phyloP scores from a whole-genome alignment of 31 red algal genomes.

The Odonthalia washingtoniensis region DNA sequence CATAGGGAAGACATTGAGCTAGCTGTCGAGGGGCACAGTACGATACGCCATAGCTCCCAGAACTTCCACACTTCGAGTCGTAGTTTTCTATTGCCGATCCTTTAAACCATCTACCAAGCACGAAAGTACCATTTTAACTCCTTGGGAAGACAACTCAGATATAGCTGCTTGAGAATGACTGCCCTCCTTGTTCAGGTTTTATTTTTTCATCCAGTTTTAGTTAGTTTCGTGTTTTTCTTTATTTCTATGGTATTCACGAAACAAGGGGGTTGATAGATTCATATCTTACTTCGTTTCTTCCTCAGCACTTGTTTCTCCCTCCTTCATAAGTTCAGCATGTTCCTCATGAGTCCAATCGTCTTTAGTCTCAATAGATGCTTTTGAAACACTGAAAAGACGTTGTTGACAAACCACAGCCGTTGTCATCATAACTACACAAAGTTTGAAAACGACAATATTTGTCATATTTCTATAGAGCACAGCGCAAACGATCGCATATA shows the following conservation, averaged over 20 bases:
- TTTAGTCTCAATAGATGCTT: slow-evolving; percentile 66
- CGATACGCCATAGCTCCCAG: slow-evolving; percentile 87
- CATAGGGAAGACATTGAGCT: slow-evolving; percentile 79
- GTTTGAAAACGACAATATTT: slow-evolving; percentile 55
- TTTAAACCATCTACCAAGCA: slow-evolving; percentile 77
- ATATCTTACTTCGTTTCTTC: slow-evolving; percentile 55
- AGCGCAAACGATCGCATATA: slow-evolving; percentile 89
- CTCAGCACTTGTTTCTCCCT: slow-evolving; percentile 48
- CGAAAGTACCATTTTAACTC: slow-evolving; percentile 86
- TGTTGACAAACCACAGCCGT: slow-evolving; percentile 67
- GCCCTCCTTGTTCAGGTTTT: too few species aligned
- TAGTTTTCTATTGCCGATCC: slow-evolving; percentile 89
- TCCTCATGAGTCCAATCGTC: slow-evolving; percentile 75
- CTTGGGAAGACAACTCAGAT: slow-evolving; percentile 84
- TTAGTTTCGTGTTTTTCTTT: too few species aligned
- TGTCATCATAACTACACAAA: slow-evolving; percentile 61
- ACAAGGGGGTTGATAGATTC: too few species aligned
- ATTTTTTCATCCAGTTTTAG: too few species aligned
- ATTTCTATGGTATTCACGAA: too few species aligned
- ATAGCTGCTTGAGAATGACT: slow-evolving; percentile 94
- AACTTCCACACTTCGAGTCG: slow-evolving; percentile 84
- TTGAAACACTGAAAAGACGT: slow-evolving; percentile 70
- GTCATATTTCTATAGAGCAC: slow-evolving; percentile 72
- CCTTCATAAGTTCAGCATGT: slow-evolving; percentile 66
- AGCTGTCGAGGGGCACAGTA: slow-evolving; percentile 95